Base-by-base conservation (phyloP, 352 stramenopile genomes). In the Phytophthora sojae region DNA sequence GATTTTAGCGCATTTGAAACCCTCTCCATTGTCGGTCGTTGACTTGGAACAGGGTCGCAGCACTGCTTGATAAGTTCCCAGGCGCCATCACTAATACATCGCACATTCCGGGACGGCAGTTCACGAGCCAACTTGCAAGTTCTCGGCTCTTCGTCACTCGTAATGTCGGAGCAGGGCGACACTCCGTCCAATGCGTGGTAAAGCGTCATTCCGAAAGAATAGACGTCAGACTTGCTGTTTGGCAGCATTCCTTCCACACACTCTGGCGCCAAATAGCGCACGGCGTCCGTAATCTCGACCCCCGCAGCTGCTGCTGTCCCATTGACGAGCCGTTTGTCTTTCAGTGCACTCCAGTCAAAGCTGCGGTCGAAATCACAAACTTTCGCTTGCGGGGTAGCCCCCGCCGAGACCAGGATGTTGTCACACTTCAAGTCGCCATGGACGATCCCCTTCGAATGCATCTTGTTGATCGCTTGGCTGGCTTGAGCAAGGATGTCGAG, bases 91-190 rank as follows among this genome's bases (percentile, higher is more conserved):
- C 17, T 47, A 4, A 47, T 47, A 21, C 14, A 7, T n/a, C 5
- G 14, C 3, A 47, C 14, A 15, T 21, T n/a, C 14, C 15, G 12
- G 14, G 11, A 47, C 15, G 39, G 39, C 39, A 21, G 17, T 47
- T 47, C 39, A n/a, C 39, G 44, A 51, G 44, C 44, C 44, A 51
- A 51, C n/a, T 51, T 51, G 44, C 17, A 14, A 23, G 44, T n/a
- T 14, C 44, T n/a, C 44, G 25, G n/a, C n/a, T 51, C 44, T 5
- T 51, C 44, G 4, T 51, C 44, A 25, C n/a, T 25, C 11, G 9
- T 51, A n/a, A 51, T 51, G 7, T 51, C n/a, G 6, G 17, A 51
- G 14, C 25, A 51, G 0, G 44, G 44, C 14, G 44, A 51, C 23
- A 25, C 17, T 5, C 44, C 44, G 6, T 17, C n/a, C 6, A 51